These are phyloP conservation scores for Monilinia aucupariae DNA, from an alignment of 2,329 filamentous ascomycete species.

Conservation along the genomic window DNA sequence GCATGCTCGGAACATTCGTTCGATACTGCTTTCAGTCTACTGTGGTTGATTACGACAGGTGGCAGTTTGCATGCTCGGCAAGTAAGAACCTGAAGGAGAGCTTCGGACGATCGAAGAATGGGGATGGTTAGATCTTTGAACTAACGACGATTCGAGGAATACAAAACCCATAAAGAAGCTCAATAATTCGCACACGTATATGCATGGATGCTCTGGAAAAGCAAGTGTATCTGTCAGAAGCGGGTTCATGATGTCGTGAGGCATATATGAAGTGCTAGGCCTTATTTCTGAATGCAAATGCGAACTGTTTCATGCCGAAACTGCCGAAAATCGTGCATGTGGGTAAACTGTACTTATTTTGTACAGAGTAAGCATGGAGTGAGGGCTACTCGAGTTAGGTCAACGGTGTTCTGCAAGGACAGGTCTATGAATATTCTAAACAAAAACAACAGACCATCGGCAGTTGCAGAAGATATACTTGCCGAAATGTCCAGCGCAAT, in stretches of 20 bases:
- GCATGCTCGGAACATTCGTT: not conserved
- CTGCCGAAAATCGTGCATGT: no score
- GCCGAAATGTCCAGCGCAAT: not conserved
- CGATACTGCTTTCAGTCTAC: not conserved
- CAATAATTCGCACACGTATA: conserved; percentile 4
- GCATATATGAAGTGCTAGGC: no score
- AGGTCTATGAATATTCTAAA: no score
- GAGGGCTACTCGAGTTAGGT: no score
- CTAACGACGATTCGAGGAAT: no score
- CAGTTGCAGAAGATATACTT: conserved; percentile 1
- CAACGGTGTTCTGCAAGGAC: not conserved
- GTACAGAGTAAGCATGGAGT: no score
- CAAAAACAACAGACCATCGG: not conserved
- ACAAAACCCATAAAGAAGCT: not conserved
- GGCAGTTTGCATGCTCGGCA: not conserved
- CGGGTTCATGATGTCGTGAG: no score
- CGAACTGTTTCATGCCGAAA: no score
- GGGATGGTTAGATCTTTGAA: not conserved
- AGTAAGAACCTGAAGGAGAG: not conserved
- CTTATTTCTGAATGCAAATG: no score
- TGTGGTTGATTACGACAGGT: not conserved
- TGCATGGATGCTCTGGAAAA: not conserved
- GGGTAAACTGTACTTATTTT: no score
- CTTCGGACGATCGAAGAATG: not conserved
- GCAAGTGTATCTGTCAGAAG: no score